These are phyloP conservation scores for Monilinia laxa DNA, from an alignment of 2,329 filamentous ascomycete species.

Conservation along the genomic window DNA sequence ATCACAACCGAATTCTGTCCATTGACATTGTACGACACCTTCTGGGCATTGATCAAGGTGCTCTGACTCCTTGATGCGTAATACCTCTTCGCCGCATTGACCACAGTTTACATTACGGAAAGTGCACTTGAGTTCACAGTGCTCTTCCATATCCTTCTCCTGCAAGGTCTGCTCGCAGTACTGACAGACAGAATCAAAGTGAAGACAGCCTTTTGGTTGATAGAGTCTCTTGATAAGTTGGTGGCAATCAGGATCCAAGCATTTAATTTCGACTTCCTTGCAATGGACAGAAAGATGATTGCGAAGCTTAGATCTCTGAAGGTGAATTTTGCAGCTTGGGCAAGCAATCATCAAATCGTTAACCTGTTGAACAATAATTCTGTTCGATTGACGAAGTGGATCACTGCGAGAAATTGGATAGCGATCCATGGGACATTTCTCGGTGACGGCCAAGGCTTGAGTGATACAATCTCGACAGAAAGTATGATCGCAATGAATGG, in stretches of 20 bases:
- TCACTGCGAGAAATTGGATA: slow-evolving; percentile 44
- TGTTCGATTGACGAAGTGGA: slow-evolving; percentile 36
- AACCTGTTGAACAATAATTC: slow-evolving; percentile 59
- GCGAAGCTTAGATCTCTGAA: slow-evolving; percentile 55
- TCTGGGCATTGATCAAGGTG: slow-evolving; percentile 49
- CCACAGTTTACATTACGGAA: slow-evolving; percentile 39
- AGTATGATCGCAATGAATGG: slow-evolving; percentile 63
- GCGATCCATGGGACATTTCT: slow-evolving; percentile 60
- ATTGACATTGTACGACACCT: slow-evolving; percentile 47
- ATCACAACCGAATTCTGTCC: slow-evolving; percentile 51
- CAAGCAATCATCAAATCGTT: slow-evolving; percentile 60
- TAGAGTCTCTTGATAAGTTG: slow-evolving; percentile 54
- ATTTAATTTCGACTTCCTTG: slow-evolving; percentile 55
- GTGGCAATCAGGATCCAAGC: slow-evolving; percentile 49
- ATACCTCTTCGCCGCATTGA: slow-evolving; percentile 35
- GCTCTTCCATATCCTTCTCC: slow-evolving; percentile 50
- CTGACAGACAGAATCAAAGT: slow-evolving; percentile 52
- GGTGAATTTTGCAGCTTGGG: slow-evolving; percentile 54
- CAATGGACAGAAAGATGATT: slow-evolving; percentile 59
- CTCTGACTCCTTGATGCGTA: slow-evolving; percentile 33
- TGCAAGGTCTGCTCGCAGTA: slow-evolving; percentile 51
- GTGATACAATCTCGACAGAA: slow-evolving; percentile 61
- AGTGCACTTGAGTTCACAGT: slow-evolving; percentile 49
- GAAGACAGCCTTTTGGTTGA: slow-evolving; percentile 53
- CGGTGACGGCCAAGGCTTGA: slow-evolving; percentile 45